Percentiles rank a stretch among this genome's conserved stretches.
Evolutionary conservation across 768 basidiomycete genomes (phyloP).

Genomic region (Gymnopilus dilepis): DNA sequence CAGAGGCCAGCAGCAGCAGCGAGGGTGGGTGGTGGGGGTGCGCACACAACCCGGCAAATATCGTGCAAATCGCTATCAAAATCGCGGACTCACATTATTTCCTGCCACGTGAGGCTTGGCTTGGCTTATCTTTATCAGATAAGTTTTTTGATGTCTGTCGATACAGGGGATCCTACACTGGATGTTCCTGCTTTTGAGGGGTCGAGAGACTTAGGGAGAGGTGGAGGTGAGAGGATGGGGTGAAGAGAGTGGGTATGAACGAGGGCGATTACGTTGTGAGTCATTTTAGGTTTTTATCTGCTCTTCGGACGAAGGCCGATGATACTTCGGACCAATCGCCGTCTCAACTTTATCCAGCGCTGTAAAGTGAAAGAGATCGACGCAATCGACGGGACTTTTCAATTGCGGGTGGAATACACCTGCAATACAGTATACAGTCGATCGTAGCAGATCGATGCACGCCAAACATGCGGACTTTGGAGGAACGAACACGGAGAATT

Average conservation of each 20-base stretch:
- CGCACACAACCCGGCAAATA: not conserved
- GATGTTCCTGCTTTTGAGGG: no score
- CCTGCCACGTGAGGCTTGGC: slow-evolving; percentile 16
- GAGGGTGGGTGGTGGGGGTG: not conserved
- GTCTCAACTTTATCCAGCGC: not conserved
- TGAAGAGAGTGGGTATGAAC: not conserved
- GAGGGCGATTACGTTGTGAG: no score
- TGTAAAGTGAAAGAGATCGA: no score
- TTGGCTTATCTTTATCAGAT: slow-evolving; percentile 13
- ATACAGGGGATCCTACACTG: no score
- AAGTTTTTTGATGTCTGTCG: not conserved
- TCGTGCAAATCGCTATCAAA: not conserved
- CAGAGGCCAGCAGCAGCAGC: not conserved
- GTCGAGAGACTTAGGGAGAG: no score
- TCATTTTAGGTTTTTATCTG: not conserved
- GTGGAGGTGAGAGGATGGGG: no score
- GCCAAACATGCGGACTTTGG: no score
- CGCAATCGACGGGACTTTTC: no score
- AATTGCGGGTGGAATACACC: no score
- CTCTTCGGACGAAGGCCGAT: slow-evolving; percentile 8
- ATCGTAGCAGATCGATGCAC: no score
- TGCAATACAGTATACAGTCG: no score
- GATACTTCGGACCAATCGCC: slow-evolving; percentile 3
- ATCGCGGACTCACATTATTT: not conserved
- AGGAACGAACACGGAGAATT: no score